Evolutionary conservation across 2,329 filamentous ascomycete species (phyloP).

Genomic region (Xylariaceae sp.): DNA sequence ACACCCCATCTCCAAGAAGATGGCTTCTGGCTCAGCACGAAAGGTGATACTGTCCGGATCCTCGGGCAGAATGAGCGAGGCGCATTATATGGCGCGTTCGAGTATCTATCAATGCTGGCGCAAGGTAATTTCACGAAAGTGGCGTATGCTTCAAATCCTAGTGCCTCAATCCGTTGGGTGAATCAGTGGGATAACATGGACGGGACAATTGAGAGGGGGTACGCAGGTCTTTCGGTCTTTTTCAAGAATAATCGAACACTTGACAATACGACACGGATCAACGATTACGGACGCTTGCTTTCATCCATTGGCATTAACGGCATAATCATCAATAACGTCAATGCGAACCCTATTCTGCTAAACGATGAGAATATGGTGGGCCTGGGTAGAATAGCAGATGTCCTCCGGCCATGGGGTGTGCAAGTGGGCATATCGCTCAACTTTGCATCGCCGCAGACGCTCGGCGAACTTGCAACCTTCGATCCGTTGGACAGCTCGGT

Average conservation of each 20-base stretch:
- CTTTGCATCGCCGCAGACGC: conserved; percentile 59
- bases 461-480: conserved; percentile 56
- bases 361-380: conserved; percentile 56
- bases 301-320: conserved; percentile 65
- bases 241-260: conserved; percentile 55
- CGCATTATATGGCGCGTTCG: conserved; percentile 65
- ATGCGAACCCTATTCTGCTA: conserved; percentile 59
- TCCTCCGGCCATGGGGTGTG: conserved; percentile 64
- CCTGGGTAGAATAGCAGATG: conserved; percentile 58
- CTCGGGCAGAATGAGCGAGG: conserved; percentile 64
- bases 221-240: conserved; percentile 65
- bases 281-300: conserved; percentile 61
- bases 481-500: conserved; percentile 61
- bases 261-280: conserved; percentile 56
- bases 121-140: conserved; percentile 42
- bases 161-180: conserved; percentile 57
- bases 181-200: conserved; percentile 74
- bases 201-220: conserved; percentile 64
- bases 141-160: conserved; percentile 48
- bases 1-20: conserved; percentile 46
- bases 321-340: conserved; percentile 68
- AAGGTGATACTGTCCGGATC: conserved; percentile 48
- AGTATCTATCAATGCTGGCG: conserved; percentile 60
- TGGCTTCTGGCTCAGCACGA: conserved; percentile 58
- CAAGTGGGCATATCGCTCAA: conserved; percentile 63